Base-by-base conservation (phyloP, 2,329 filamentous ascomycete species). In the Alternaria infectoria region DNA sequence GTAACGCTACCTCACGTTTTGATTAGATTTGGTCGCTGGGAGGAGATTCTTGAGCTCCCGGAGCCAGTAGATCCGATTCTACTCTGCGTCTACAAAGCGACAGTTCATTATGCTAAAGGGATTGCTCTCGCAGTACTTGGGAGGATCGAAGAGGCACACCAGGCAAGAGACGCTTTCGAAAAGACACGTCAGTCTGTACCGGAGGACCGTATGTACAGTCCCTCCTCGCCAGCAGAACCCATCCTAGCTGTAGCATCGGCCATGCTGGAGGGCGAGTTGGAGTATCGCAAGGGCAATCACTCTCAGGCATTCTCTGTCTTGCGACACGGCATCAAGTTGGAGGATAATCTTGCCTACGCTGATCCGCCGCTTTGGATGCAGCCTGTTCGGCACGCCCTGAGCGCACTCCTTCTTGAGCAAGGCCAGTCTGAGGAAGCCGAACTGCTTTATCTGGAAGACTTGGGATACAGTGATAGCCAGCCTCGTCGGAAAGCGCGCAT, bases 1-100 rank as follows among this genome's bases (percentile, higher is more conserved):
- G 54, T 62, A 11, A 59, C 59, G 15, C 30, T 62, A 15, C 59
- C 59, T 19, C 60, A 58, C 19, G 56, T 21, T 2, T n/a, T 62
- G 30, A 59, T 62, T 12, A 56, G 56, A 40, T 62, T 62, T n/a
- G 54, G 60, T 10, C 56, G 21, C 11, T 62, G 60, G 60, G 30
- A 62, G 3, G 47, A 59, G 9, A 45, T 59, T 13, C 28, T 54
- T 6, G n/a, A 57, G 12, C 59, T 61, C 28, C 19, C 9, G 17
- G 13, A 19, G 17, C 47, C 47, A 1, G 32, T 13, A 17, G 19
- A 59, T 19, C 12, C 50, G 19, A n/a, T 4, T 12, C 6, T 59
- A 12, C 32, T 52, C 6, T 60, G 51, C 26, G 21, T 56, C 36
- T 30, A 17, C 6, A 47, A 43, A 17, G 58, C 51, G 6, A 56